These are phyloP conservation scores for Alternaria infectoria DNA, from an alignment of 2,329 filamentous ascomycete species.

Conservation along the genomic window DNA sequence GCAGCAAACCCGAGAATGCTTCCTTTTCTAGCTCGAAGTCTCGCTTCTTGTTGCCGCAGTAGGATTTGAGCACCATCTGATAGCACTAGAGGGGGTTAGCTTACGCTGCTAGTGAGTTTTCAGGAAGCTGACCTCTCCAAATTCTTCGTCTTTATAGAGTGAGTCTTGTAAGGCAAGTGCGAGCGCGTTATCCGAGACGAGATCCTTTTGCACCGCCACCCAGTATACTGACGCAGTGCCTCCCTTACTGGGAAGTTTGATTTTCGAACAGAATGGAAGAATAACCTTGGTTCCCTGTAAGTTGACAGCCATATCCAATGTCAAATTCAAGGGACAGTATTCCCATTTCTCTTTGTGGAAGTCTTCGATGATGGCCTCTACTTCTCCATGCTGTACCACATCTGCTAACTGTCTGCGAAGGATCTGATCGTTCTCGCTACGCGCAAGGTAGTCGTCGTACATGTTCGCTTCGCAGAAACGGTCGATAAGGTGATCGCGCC, in stretches of 20 bases:
- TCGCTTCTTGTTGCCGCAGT: constrained; percentile 10
- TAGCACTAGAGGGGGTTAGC: constrained; percentile 17
- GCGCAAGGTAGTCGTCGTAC: background rate
- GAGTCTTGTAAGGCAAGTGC: background rate
- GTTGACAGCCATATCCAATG: background rate
- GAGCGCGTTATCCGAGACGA: background rate
- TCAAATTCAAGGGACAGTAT: background rate
- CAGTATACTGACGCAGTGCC: background rate
- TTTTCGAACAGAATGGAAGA: background rate
- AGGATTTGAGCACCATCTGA: constrained; percentile 41
- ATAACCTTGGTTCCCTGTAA: background rate
- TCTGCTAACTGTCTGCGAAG: background rate
- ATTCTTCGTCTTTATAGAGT: background rate
- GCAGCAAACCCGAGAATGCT: constrained; percentile 34
- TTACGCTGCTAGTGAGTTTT: too few relatives aligned
- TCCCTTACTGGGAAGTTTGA: background rate
- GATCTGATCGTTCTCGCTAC: background rate
- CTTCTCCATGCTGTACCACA: background rate
- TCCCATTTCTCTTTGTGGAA: background rate
- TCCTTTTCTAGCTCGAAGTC: constrained; percentile 37
- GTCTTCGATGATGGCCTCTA: background rate
- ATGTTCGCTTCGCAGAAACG: background rate
- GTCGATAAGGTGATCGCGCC: background rate
- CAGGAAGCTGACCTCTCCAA: background rate
- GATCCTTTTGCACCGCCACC: background rate